phyloP scores from a whole-genome alignment of 306 rosid genomes.

The Vigna trinervia region DNA sequence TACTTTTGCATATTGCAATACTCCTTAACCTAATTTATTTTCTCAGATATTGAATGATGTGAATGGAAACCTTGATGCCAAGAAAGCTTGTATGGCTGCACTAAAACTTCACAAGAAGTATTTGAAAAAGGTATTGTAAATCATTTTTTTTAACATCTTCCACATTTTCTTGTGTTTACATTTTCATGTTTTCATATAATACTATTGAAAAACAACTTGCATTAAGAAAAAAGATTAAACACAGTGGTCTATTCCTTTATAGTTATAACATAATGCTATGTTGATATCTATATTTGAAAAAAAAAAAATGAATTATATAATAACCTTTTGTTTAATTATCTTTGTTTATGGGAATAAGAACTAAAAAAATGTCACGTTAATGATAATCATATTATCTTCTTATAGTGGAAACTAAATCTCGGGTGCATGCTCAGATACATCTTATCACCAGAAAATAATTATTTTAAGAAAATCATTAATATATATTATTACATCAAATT shows the following conservation, averaged over 20 bases:
- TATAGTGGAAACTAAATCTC: too few species aligned
- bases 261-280: background rate
- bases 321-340: background rate
- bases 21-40: background rate
- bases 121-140: constrained; percentile 75
- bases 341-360: background rate
- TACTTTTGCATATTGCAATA: too few species aligned
- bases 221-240: background rate
- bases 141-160: background rate
- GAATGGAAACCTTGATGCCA: constrained; percentile 95
- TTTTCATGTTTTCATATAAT: background rate
- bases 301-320: background rate
- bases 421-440: background rate
- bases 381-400: too few species aligned
- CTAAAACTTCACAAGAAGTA: constrained; percentile 95
- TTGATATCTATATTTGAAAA: background rate
- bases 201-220: background rate
- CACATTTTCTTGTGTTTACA: background rate
- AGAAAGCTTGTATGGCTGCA: constrained; percentile 90
- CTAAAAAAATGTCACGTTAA: background rate
- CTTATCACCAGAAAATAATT: too few species aligned
- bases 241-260: background rate
- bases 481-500: too few species aligned
- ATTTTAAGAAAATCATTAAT: too few species aligned
- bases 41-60: constrained; percentile 91